Percentiles rank a stretch among this genome's conserved stretches.
phyloP scores from a whole-genome alignment of 2,329 filamentous ascomycete genomes.

The Plectosphaerella cucumerina region DNA sequence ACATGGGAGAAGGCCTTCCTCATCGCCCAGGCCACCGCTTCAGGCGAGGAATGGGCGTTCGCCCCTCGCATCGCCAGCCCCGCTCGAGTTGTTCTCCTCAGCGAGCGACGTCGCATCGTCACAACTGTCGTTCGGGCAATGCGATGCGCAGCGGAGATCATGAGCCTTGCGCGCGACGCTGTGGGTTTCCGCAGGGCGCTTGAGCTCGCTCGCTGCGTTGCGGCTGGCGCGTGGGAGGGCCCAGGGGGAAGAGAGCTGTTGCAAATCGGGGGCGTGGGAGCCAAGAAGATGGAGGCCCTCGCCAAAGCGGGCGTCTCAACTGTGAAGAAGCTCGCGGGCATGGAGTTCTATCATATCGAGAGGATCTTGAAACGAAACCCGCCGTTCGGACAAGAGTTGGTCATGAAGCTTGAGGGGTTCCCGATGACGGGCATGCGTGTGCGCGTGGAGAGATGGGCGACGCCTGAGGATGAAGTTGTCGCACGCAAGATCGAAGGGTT shows the following conservation, averaged over 20 bases:
- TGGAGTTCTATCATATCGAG: slow-evolving; percentile 72
- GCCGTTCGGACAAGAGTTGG: slow-evolving; percentile 71
- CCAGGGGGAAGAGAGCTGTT: slow-evolving; percentile 69
- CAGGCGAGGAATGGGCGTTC: slow-evolving; percentile 55
- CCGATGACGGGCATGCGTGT: slow-evolving; percentile 38
- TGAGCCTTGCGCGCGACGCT: slow-evolving; percentile 51
- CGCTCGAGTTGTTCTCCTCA: slow-evolving; percentile 26
- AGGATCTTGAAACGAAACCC: slow-evolving; percentile 73
- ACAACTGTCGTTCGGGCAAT: slow-evolving; percentile 26
- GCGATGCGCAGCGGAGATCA: slow-evolving; percentile 32
- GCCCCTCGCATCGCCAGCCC: slow-evolving; percentile 37
- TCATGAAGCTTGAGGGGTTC: slow-evolving; percentile 63
- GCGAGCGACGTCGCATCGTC: slow-evolving; percentile 26
- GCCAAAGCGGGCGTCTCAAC: slow-evolving; percentile 64
- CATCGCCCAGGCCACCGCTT: slow-evolving; percentile 63
- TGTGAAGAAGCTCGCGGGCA: slow-evolving; percentile 64
- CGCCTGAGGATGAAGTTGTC: background rate
- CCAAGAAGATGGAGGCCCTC: slow-evolving; percentile 71
- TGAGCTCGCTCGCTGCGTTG: slow-evolving; percentile 72
- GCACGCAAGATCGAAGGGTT: slow-evolving; percentile 25
- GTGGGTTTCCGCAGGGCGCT: slow-evolving; percentile 64
- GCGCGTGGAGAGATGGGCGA: background rate
- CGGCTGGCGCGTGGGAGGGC: slow-evolving; percentile 71
- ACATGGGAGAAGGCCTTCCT: slow-evolving; percentile 72
- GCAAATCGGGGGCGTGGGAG: slow-evolving; percentile 76